These are phyloP conservation scores for Hypoxylon sp. DNA, from an alignment of 2,329 filamentous ascomycete genomes.

Conservation along the genomic window DNA sequence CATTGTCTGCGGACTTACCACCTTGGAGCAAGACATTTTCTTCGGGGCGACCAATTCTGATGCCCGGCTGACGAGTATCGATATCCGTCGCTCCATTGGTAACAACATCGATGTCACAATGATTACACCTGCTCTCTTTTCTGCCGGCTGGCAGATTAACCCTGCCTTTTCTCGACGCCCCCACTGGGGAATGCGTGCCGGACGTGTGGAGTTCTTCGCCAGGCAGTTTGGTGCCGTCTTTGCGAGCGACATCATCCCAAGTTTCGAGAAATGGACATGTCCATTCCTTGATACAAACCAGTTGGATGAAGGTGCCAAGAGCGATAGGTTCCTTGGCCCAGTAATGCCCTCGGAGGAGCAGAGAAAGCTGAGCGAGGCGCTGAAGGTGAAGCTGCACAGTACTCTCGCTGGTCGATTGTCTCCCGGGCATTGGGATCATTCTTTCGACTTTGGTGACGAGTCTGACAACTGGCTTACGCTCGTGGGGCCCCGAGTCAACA, in stretches of 20 bases:
- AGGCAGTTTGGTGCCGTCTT: constrained; percentile 49
- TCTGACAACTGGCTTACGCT: constrained; percentile 46
- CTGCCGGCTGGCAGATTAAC: constrained; percentile 50
- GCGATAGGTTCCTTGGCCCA: constrained; percentile 35
- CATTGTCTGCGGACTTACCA: constrained; percentile 47
- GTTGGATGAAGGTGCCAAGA: constrained; percentile 15
- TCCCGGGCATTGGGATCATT: constrained; percentile 36
- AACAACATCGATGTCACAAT: constrained; percentile 36
- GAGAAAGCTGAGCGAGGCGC: constrained; percentile 17
- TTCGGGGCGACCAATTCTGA: constrained; percentile 35
- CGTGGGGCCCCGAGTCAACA: constrained; percentile 40
- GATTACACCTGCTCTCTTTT: constrained; percentile 48
- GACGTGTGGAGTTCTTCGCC: constrained; percentile 42
- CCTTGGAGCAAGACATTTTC: constrained; percentile 48
- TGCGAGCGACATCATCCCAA: constrained; percentile 28
- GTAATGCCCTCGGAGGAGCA: constrained; percentile 31
- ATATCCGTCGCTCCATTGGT: constrained; percentile 40
- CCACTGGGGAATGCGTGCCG: constrained; percentile 9
- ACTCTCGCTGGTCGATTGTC: constrained; percentile 37
- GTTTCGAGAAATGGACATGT: constrained; percentile 40
- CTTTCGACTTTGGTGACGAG: constrained; percentile 42
- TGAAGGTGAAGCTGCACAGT: constrained; percentile 40
- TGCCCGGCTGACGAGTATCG: constrained; percentile 29
- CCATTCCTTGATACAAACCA: constrained; percentile 40
- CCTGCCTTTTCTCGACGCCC: constrained; percentile 39